Percentiles rank a stretch among this genome's conserved stretches.
Conservation (phyloP, 2,329 filamentous ascomycete species). For the Colletotrichum camelliae region DNA sequence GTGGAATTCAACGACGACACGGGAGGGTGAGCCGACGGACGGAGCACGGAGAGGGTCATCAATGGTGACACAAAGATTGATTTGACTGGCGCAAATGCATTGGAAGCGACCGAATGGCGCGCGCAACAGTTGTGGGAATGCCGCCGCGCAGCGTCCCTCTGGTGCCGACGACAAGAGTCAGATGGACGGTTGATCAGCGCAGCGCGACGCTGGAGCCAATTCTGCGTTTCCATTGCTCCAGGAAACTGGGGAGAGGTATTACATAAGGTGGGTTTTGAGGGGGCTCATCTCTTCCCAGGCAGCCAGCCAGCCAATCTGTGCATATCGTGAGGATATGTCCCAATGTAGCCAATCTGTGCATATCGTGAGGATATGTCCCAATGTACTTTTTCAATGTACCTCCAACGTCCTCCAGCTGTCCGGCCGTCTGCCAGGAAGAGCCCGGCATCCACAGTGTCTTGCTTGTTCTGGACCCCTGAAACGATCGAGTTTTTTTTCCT, state of each 20-base stretch:
- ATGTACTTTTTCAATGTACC: conserved; percentile 6
- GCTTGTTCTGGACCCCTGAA: conserved; percentile 22
- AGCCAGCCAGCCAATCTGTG: conserved; percentile 13
- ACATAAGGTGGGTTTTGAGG: conserved; percentile 6
- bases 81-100: conserved; percentile 1
- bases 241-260: conserved; percentile 1
- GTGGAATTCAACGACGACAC: not conserved
- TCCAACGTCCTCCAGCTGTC: conserved; percentile 12
- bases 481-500: conserved; percentile 16
- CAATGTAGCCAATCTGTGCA: not conserved
- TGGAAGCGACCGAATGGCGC: not conserved
- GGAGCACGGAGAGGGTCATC: not conserved
- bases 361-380: not conserved
- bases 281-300: not conserved
- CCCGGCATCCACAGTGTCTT: conserved; percentile 12
- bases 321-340: not conserved
- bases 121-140: not conserved
- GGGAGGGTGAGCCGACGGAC: not conserved
- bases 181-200: not conserved
- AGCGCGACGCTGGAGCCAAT: not conserved
- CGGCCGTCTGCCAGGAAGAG: conserved; percentile 6
- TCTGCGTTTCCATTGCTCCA: conserved; percentile 2
- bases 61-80: conserved; percentile 2
- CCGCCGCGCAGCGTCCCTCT: not conserved
- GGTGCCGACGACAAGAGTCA: not conserved